Base-by-base conservation (phyloP, 177 flowering plant genomes). In the Telopea speciosissima region DNA sequence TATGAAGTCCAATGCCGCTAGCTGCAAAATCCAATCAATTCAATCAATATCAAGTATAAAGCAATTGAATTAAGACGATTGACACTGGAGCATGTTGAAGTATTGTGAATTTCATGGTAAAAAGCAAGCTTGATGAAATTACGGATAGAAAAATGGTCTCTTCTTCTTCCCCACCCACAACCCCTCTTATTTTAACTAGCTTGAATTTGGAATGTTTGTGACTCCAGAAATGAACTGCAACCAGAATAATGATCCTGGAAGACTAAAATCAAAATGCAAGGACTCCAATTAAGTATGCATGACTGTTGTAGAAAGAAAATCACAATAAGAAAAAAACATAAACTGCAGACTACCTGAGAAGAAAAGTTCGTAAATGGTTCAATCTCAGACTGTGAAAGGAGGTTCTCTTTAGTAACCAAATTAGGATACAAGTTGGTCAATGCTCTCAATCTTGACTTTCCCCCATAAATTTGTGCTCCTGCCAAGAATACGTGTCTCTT, bases 1-100 rank as follows among this genome's bases (percentile, higher is more conserved):
- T 78, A 96, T 93, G 84, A 90, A 96, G 78, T 96, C 98, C 82
- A 96, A 79, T 14, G 98, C 99, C n/a, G 99, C 99, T 68, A 90
- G 79, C 99, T 96, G 80, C 79, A 77, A 28, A 74, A 73, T 14
- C 60, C 59, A 62, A 70, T 16, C 17, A 19, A 45, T 16, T 54
- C 40, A 56, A 14, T 24, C 70, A 49, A 67, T 33, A 71, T 26
- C 52, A 67, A 58, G 44, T 19, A 64, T 65, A n/a, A 71, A 54
- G 10, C 28, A 36, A 59, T 11, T 42, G 25, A 71, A 49, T 25
- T 19, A 12, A 14, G 36, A 65, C 6, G 67, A 33, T 33, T 65
- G 54, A 58, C 58, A 3, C n/a, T 52, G 5, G 6, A 14, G 58
- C 58, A 1, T 52, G 17, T 52, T 52, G n/a, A 52, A 52, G 14